Conservation (phyloP, 768 basidiomycete species). For the Kwoniella bestiolae region DNA sequence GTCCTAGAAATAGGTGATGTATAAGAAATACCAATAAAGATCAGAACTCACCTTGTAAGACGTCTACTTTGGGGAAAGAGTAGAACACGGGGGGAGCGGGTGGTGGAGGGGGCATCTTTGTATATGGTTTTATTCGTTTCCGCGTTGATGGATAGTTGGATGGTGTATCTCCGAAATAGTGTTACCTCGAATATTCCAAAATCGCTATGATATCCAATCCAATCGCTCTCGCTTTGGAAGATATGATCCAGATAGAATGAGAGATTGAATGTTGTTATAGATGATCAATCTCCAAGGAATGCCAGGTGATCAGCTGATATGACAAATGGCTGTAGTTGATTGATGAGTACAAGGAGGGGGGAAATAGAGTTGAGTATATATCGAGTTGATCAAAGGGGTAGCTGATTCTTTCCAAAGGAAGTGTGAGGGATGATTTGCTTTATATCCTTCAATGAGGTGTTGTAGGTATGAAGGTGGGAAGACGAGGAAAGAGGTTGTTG, state of each 20-base stretch:
- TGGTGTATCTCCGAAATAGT: too few relatives aligned
- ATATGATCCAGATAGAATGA: too few relatives aligned
- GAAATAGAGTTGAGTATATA: background rate
- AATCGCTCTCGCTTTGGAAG: too few relatives aligned
- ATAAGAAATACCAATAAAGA: too few relatives aligned
- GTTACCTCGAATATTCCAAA: too few relatives aligned
- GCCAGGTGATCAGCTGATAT: background rate
- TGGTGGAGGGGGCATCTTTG: conserved; percentile 53
- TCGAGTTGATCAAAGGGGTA: background rate
- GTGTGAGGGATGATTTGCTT: background rate
- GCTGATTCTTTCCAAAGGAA: background rate
- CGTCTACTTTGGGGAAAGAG: conserved; percentile 67
- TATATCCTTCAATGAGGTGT: too few relatives aligned
- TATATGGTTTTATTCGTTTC: background rate
- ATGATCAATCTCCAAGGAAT: background rate
- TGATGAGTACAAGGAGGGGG: background rate
- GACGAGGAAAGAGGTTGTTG: background rate
- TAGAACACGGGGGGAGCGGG: conserved; percentile 71
- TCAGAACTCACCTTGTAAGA: conserved; percentile 61
- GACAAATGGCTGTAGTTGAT: background rate
- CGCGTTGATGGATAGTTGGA: background rate
- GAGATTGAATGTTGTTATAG: background rate
- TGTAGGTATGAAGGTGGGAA: background rate
- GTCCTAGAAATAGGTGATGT: too few relatives aligned
- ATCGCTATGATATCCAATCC: background rate